A percentile compares a stretch with the other conserved stretches of the same genome.
phyloP scores from a whole-genome alignment of 2,329 filamentous ascomycete species.

The Tolypocladium album region DNA sequence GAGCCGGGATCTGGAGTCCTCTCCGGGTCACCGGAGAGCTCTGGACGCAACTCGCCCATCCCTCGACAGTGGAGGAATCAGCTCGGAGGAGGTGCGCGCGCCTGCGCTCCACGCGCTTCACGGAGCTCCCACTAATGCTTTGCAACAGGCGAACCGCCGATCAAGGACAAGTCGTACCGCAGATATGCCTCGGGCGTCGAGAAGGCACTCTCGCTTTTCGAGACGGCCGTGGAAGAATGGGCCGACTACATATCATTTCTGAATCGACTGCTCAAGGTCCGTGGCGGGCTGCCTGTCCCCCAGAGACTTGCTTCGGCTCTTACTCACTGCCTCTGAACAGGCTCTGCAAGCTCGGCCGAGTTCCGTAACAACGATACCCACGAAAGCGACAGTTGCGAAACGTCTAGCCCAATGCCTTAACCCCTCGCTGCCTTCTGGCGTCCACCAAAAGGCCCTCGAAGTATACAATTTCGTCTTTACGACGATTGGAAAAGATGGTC shows the following conservation, averaged over 20 bases:
- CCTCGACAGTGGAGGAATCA: conserved; percentile 68
- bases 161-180: conserved; percentile 62
- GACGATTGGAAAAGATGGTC: conserved; percentile 67
- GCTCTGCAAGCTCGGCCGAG: conserved; percentile 79
- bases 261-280: conserved; percentile 78
- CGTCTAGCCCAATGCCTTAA: conserved; percentile 92
- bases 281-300: neutral
- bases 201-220: conserved; percentile 78
- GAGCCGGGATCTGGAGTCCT: conserved; percentile 46
- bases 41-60: conserved; percentile 68
- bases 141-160: conserved; percentile 38
- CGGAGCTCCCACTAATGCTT: conserved; percentile 1
- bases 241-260: conserved; percentile 98
- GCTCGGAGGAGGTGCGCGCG: conserved; percentile 59
- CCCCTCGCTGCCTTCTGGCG: conserved; percentile 83
- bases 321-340: conserved; percentile 29
- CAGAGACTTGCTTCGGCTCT: neutral
- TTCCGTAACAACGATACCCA: conserved; percentile 61
- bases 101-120: conserved; percentile 4
- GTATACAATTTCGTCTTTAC: conserved; percentile 86
- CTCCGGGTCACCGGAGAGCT: conserved; percentile 69
- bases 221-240: conserved; percentile 94
- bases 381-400: conserved; percentile 75
- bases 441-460: conserved; percentile 94
- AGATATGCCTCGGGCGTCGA: conserved; percentile 87